Evolutionary conservation across 345 rosid genomes (phyloP), one percentile per base, ranked within the genome.

Genomic region (Eutrema heterophyllum): DNA sequence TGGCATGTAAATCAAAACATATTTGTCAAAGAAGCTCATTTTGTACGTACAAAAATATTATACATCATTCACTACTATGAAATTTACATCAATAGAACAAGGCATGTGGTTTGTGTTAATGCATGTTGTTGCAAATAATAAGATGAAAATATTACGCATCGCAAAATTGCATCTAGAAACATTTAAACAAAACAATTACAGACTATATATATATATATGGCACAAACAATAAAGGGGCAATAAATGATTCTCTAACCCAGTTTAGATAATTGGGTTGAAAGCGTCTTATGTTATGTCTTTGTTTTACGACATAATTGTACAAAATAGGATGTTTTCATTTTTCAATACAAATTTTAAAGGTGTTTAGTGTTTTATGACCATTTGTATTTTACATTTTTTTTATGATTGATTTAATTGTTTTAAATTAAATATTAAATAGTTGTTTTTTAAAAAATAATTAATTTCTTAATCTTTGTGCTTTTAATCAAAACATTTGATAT

Each of bases 21-120:
- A 53, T 27, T 29, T 54, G n/a, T 44, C 29, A 9, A 39, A n/a
- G 12, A 27, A 41, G 15, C 35, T 32, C 45, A 5, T 5, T 43
- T 30, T 56, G 7, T 55, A 14, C 9, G 41, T 26, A 30, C 21
- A 30, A 16, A 46, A 40, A 27, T 30, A 56, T 10, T 53, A 26
- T 44, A 49, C 16, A 24, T 36, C n/a, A 50, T 48, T 33, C 44
- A 35, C 36, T 50, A 13, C 43, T 16, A 5, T 14, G 15, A 4
- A 46, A 7, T 16, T 63, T 7, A 10, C 15, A 46, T 29, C 14
- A 33, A 33, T 38, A 56, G 62, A 33, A 35, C 61, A 56, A 56
- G 61, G 9, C 61, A 56, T 58, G 63, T 58, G 63, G 63, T 18
- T 6, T 58, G 45, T 36, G 63, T 58, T 58, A 58, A 36, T 18